Percentiles rank a stretch among this genome's conserved stretches.
phyloP scores from a whole-genome alignment of 352 stramenopile species.

The Peronospora destructor region DNA sequence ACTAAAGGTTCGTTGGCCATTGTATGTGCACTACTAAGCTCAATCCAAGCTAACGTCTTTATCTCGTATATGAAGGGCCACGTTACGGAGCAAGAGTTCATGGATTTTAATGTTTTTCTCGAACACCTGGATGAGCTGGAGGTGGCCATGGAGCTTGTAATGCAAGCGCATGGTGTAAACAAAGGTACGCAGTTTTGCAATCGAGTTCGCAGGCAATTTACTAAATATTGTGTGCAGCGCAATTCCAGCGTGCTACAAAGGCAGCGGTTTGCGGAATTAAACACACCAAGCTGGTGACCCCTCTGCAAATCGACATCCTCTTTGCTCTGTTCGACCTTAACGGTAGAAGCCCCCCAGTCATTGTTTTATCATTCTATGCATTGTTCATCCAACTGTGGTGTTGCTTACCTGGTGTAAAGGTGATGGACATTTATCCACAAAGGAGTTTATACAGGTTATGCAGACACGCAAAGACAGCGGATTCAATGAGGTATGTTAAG shows the following conservation, averaged over 20 bases:
- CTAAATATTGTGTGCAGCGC: conserved; percentile 31
- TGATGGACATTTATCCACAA: conserved; percentile 68
- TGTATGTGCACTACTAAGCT: not conserved
- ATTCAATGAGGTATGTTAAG: conserved; percentile 59
- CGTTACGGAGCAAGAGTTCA: conserved; percentile 76
- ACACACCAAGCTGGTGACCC: conserved; percentile 53
- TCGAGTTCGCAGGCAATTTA: not conserved
- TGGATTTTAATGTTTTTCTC: conserved; percentile 77
- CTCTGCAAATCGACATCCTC: conserved; percentile 79
- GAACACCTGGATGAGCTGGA: conserved; percentile 82
- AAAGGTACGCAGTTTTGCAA: conserved; percentile 47
- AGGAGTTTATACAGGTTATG: conserved; percentile 85
- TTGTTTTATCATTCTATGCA: not conserved
- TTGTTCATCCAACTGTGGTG: not conserved
- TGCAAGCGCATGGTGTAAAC: conserved; percentile 74
- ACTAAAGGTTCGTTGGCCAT: conserved; percentile 36
- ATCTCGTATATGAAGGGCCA: conserved; percentile 30
- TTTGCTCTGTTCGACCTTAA: conserved; percentile 79
- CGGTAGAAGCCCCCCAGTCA: conserved; percentile 23
- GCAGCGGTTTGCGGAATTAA: conserved; percentile 56
- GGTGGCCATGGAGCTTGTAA: conserved; percentile 77
- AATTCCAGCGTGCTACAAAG: conserved; percentile 71
- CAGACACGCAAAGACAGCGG: conserved; percentile 77
- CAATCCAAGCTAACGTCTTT: not conserved
- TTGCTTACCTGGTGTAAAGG: conserved; percentile 22